Base-by-base conservation (phyloP, 805 yeast species). In the Ogataea chonburiensis region DNA sequence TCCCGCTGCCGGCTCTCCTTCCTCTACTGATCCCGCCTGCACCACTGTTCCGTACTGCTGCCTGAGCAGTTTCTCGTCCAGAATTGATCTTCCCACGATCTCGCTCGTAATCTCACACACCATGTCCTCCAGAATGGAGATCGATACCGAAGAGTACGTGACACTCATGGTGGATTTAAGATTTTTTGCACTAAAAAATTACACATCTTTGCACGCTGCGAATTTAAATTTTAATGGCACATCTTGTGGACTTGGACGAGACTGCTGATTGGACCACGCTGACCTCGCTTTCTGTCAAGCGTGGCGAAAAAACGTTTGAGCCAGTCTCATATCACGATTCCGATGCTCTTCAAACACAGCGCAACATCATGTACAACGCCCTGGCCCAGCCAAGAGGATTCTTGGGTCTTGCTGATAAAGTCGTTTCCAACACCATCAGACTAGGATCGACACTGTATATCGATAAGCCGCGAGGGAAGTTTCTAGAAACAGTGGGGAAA, bases 271-370 rank as follows among this genome's bases (percentile, higher is more conserved):
- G 85, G 85, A 62, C 70, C 8, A 54, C 60, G 42, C 41, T 67
- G 30, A 52, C 60, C 4, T 53, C 52, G 32, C 28, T 63, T 9
- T 40, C 54, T 19, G 50, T 47, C 5, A 82, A 78, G 46, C 64
- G 91, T 42, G 95, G 96, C 2, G 88, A 79, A 39, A 89, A 89
- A 55, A 95, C 86, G 47, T 84, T 78, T 47, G 95, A 79, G 42
- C 95, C 94, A 0, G 33, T 60, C 5, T n/a, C n/a, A n/a, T 16
- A 42, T 3, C 40, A 42, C 38, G 68, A 63, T 40, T 38, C 32
- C 9, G 37, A 38, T 14, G 46, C 50, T 12, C 65, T 89, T 4
- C 61, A 64, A 8, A 66, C 66, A 17, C 77, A 91, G 8, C 65
- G 85, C 35, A 61, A 71, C 19, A 78, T 81, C 18, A 88, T 89